Percentiles rank a stretch among this genome's conserved stretches.
phyloP scores from a whole-genome alignment of 2,329 filamentous ascomycete species.

The Pseudogymnoascus pannorum region DNA sequence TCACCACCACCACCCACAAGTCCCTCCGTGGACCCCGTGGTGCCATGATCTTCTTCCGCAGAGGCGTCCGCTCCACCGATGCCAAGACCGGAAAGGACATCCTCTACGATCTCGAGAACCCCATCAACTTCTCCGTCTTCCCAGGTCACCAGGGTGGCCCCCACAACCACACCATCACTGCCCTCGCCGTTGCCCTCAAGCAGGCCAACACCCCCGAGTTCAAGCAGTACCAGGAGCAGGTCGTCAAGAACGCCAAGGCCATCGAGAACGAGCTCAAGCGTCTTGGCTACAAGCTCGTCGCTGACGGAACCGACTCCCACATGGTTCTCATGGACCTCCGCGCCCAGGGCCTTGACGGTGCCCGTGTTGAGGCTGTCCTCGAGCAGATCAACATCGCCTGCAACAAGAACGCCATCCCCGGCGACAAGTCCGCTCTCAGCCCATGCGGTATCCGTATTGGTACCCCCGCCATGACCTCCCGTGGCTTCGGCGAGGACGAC shows the following conservation, averaged over 20 bases:
- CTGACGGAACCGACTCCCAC: conserved; percentile 94
- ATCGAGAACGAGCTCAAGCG: conserved; percentile 78
- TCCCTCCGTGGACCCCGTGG: conserved; percentile 94
- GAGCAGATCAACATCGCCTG: conserved; percentile 98
- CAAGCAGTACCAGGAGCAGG: conserved; percentile 87
- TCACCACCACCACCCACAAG: conserved; percentile 99
- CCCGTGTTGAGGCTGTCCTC: conserved; percentile 89
- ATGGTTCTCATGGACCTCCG: conserved; percentile 94
- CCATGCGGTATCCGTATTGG: conserved; percentile 94
- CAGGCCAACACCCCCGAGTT: conserved; percentile 89
- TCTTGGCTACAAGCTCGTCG: conserved; percentile 88
- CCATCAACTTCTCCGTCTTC: conserved; percentile 99
- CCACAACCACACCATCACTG: conserved; percentile 99
- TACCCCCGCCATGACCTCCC: conserved; percentile 93
- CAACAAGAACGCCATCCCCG: conserved; percentile 99
- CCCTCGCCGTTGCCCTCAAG: conserved; percentile 87
- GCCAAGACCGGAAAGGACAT: conserved; percentile 85
- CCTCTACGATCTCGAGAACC: conserved; percentile 86
- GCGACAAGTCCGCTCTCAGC: conserved; percentile 93
- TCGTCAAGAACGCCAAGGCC: conserved; percentile 87
- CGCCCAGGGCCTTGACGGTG: conserved; percentile 78
- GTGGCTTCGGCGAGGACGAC: conserved; percentile 86
- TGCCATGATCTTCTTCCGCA: conserved; percentile 99
- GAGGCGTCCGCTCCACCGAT: conserved; percentile 84
- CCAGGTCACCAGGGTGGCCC: conserved; percentile 97